Evolutionary conservation across 352 stramenopile genomes (phyloP), one percentile per base, ranked within the genome.

Genomic region (Globisporangium canariense): DNA sequence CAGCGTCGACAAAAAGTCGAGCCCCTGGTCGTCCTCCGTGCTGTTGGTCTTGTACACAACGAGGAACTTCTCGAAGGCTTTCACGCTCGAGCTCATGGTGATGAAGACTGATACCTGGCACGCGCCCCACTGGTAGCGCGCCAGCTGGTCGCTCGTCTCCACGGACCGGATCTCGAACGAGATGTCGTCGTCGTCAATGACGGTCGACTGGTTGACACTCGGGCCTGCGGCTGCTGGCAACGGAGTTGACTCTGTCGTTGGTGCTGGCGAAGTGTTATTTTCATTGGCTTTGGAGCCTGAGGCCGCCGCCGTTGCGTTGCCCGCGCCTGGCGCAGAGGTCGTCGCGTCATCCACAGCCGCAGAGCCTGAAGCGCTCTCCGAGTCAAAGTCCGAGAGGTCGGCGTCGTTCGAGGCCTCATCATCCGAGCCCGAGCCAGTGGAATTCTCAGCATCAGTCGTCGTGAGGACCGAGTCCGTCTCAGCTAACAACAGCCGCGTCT

Each of bases 1-100:
- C 20, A 81, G 62, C 34, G 68, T 67, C 14, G 45, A 55, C n/a
- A 80, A 61, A 40, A 78, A 78, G 51, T 64, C 61, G 40, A 55
- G 47, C 52, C 57, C 62, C 30, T 32, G 47, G 41, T 66, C 62
- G 30, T 14, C 34, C 4, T 53, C 62, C 25, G 58, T 66, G 60
- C 54, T 73, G 64, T 62, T 67, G 47, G 55, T 55, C 54, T 77
- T 67, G 67, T 77, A 79, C 25, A 82, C 58, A 16, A 58, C 64
- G 16, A 79, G 52, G 62, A 81, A 78, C 58, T 76, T 73, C 57
- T 81, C 68, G 14, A 81, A 81, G 9, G 71, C 74, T 22, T 57
- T 51, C 2, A 73, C 66, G 47, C 68, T 81, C 61, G 71, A 66
- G 64, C 71, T 78, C 54, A 75, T 73, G 38, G 64, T 66, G 56